Percentiles rank a stretch among this genome's conserved stretches.
Conservation (phyloP, 2,329 filamentous ascomycete species). For the Pestalotiopsis fici region DNA sequence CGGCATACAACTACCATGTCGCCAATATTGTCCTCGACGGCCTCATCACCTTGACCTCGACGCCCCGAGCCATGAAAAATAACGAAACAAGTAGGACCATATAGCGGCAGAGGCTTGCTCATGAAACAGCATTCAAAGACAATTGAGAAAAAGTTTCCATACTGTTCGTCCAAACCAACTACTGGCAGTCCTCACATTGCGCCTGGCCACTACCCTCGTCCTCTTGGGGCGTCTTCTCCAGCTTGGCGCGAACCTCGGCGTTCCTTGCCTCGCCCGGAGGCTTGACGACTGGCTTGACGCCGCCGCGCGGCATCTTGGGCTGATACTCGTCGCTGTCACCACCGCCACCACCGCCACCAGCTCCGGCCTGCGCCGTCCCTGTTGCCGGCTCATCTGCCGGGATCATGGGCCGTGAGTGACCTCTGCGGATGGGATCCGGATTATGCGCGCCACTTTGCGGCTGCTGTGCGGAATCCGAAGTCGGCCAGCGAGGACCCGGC, state of each 20-base stretch:
- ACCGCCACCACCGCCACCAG: background rate
- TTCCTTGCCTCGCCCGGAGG: background rate
- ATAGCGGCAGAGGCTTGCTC: no score
- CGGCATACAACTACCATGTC: background rate
- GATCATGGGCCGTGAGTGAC: constrained; percentile 9
- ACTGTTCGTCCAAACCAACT: background rate
- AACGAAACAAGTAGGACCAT: no score
- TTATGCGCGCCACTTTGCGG: background rate
- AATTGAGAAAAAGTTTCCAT: no score
- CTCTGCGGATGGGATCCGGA: constrained; percentile 1
- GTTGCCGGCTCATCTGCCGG: background rate
- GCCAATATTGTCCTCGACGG: background rate
- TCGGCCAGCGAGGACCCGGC: background rate
- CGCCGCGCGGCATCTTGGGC: constrained; percentile 1
- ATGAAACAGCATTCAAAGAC: no score
- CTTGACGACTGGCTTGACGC: constrained; percentile 5
- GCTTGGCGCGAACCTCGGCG: background rate
- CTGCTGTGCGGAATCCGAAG: background rate
- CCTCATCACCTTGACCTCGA: no score
- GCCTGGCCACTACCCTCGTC: constrained; percentile 1
- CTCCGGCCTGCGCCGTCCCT: background rate
- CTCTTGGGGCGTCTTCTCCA: background rate
- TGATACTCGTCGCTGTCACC: background rate
- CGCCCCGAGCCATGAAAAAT: no score
- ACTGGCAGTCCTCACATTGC: constrained; percentile 38